Conservation (phyloP, 2,329 filamentous ascomycete species). For the Sclerotinia glacialis region DNA sequence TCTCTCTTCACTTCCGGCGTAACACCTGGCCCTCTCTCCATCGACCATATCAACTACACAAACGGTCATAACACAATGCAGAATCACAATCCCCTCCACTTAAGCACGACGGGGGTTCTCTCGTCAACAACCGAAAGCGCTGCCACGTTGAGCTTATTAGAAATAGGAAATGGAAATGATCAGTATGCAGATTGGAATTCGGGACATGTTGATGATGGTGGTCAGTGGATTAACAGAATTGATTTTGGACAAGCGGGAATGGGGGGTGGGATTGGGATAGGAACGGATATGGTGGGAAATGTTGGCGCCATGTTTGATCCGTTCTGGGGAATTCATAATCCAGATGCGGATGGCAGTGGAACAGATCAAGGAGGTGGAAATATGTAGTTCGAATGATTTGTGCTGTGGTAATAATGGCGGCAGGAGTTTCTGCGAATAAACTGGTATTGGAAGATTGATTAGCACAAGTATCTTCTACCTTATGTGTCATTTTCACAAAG, state of each 20-base stretch:
- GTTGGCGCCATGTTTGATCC: constrained; percentile 11
- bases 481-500: not conserved
- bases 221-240: not conserved
- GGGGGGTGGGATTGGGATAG: not conserved
- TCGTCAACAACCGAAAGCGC: constrained; percentile 8
- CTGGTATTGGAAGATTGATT: no score
- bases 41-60: not conserved
- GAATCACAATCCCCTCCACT: not conserved
- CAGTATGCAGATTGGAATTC: constrained; percentile 13
- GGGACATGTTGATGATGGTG: constrained; percentile 1
- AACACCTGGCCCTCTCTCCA: not conserved
- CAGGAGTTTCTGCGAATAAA: not conserved
- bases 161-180: constrained; percentile 6
- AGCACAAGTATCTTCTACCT: not conserved
- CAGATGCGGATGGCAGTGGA: not conserved
- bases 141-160: not conserved
- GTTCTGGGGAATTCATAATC: constrained; percentile 2
- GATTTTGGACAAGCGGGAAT: not conserved
- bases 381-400: not conserved
- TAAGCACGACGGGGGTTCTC: not conserved
- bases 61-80: not conserved
- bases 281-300: constrained; percentile 3
- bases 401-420: not conserved
- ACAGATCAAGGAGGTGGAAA: not conserved
- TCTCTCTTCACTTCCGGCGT: constrained; percentile 1